Evolutionary conservation across 495 filamentous ascomycete genomes (phyloP), one percentile per base, ranked within the genome.

Genomic region (Parathielavia appendiculata): DNA sequence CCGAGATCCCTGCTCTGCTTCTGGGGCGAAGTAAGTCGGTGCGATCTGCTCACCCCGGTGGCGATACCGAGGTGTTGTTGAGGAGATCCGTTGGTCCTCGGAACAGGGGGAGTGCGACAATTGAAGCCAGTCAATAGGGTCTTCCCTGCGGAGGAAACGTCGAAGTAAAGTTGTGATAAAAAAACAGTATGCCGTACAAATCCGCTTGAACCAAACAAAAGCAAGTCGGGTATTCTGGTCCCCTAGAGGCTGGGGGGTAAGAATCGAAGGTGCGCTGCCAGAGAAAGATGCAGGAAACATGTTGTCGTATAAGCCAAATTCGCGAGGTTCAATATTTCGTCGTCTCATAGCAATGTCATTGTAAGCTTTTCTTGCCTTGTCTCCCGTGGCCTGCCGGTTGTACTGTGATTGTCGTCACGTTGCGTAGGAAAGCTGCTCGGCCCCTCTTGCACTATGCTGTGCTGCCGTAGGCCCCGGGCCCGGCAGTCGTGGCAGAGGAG

Each of bases 381-480:
- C 10, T 41, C 22, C 11, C 12, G 23, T 30, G 26, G 26, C 26
- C 45, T 5, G 45, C 45, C 23, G 23, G 23, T 16, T 20, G 1
- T 51, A 38, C 1, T n/a, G 8, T 39, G 9, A 19, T 54, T 10
- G 20, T 48, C 14, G 51, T 22, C 14, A 14, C 14, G 43, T 48
- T 34, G 39, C 6, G 39, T 5, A 17, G 16, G 13, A 16, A 8
- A 38, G 36, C 44, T 41, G 19, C 23, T n/a, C 26, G 11, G 14
- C 47, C 39, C 14, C 1, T 3, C 30, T 66, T 57, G 2, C 26
- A 30, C 26, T 30, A 72, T 23, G 66, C 51, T 32, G 67, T 60
- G 50, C 36, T 69, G 30, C 66, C 65, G 39, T 72, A 72, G 9
- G 63, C 51, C 6, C 59, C 60, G 0, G 63, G n/a, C n/a, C 59